phyloP scores from a whole-genome alignment of 2,329 filamentous ascomycete species.

The Podosphaera aphanis region DNA sequence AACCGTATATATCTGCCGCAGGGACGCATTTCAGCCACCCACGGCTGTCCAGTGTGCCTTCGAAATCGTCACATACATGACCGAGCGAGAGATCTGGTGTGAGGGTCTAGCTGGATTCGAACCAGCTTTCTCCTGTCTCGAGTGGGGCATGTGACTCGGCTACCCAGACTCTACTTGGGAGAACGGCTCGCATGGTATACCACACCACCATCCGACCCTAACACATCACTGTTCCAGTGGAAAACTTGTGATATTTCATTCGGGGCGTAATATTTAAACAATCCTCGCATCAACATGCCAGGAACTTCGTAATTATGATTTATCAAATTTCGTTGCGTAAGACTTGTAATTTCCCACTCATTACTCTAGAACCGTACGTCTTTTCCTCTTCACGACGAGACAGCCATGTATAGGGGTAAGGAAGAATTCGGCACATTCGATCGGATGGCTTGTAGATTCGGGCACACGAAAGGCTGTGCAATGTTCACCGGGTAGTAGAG shows the following conservation, averaged over 20 bases:
- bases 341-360: conserved; percentile 40
- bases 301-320: conserved; percentile 47
- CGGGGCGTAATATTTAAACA: conserved; percentile 71
- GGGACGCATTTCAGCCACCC: too few relatives aligned
- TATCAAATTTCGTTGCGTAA: conserved; percentile 33
- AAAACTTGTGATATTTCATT: conserved; percentile 33
- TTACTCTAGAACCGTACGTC: conserved; percentile 60
- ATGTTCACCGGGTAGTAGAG: conserved; percentile 76
- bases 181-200: too few relatives aligned
- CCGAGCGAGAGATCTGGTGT: too few relatives aligned
- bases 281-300: conserved; percentile 51
- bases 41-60: too few relatives aligned
- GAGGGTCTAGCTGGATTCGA: too few relatives aligned
- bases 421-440: conserved; percentile 22
- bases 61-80: too few relatives aligned
- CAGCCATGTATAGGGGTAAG: conserved; percentile 19
- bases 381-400: conserved; percentile 33
- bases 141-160: too few relatives aligned
- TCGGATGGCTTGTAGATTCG: conserved; percentile 48
- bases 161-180: too few relatives aligned
- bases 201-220: too few relatives aligned
- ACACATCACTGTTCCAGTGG: conserved; percentile 58
- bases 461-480: conserved; percentile 55
- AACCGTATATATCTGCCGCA: too few relatives aligned
- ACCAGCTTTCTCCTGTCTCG: too few relatives aligned